Conservation (phyloP, 177 flowering plant genomes). For the Vitis hybrid region DNA sequence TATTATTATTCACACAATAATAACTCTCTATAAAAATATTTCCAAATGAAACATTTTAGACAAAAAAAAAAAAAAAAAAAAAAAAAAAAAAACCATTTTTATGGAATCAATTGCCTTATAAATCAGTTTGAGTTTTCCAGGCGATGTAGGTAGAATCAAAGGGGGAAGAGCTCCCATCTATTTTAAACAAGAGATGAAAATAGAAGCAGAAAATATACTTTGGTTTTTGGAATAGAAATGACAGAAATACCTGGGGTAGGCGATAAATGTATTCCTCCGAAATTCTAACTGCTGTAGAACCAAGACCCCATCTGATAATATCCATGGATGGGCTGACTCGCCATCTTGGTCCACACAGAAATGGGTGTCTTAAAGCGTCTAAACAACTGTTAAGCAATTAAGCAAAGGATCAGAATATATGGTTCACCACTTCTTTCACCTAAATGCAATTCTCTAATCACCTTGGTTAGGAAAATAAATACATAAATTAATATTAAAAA, state of each 20-base stretch:
- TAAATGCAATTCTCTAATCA: background rate
- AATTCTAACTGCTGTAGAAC: slow-evolving; percentile 89
- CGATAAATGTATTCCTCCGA: slow-evolving; percentile 93
- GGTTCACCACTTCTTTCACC: background rate
- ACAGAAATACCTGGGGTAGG: slow-evolving; percentile 61
- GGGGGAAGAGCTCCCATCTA: background rate
- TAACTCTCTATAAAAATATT: no score
- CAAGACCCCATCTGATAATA: slow-evolving; percentile 92
- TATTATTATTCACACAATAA: no score
- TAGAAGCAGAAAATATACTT: background rate
- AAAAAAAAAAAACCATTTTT: no score
- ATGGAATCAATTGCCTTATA: background rate
- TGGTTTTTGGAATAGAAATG: background rate
- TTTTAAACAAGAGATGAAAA: no score
- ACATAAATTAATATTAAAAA: background rate
- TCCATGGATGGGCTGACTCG: slow-evolving; percentile 81
- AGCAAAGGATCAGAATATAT: background rate
- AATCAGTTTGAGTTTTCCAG: background rate
- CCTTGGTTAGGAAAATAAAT: background rate
- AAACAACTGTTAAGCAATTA: slow-evolving; percentile 56
- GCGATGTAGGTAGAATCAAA: background rate
- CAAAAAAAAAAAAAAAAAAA: no score
- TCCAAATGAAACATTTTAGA: no score
- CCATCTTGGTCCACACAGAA: slow-evolving; percentile 98
- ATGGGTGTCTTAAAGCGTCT: slow-evolving; percentile 93